Percentiles rank a stretch among this genome's conserved stretches.
These are phyloP conservation scores for Populus hybrid DNA, from an alignment of 441 rosid species.

Conservation along the genomic window DNA sequence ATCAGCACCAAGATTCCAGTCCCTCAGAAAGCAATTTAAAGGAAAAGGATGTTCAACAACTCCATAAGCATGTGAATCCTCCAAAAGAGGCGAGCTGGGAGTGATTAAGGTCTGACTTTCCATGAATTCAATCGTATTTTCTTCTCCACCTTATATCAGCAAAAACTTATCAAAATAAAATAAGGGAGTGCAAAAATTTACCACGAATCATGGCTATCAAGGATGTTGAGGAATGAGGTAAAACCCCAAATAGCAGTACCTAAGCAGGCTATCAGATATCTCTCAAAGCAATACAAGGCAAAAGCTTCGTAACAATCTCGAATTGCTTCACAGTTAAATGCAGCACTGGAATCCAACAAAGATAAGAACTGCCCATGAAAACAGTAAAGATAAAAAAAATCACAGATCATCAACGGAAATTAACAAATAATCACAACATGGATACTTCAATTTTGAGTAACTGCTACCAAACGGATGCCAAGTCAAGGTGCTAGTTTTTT, in stretches of 20 bases:
- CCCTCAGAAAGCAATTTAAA: no score
- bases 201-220: slow-evolving; percentile 7
- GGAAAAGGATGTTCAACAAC: slow-evolving; percentile 97
- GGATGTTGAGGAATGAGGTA: not conserved
- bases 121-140: slow-evolving; percentile 85
- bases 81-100: slow-evolving; percentile 76
- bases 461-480: not conserved
- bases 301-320: slow-evolving; percentile 99
- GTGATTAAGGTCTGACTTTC: slow-evolving; percentile 65
- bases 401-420: not conserved
- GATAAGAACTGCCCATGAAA: slow-evolving; percentile 68
- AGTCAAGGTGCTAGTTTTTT: not conserved
- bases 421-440: not conserved
- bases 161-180: slow-evolving; percentile 14
- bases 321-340: slow-evolving; percentile 88
- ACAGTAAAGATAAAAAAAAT: not conserved
- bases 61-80: slow-evolving; percentile 75
- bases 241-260: slow-evolving; percentile 43
- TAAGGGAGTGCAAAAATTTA: not conserved
- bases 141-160: slow-evolving; percentile 75
- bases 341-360: slow-evolving; percentile 79
- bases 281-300: slow-evolving; percentile 95
- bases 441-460: not conserved
- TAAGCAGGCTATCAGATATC: slow-evolving; percentile 95
- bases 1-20: slow-evolving; percentile 85